Base-by-base conservation (phyloP, 192 early-diverging fungal species). In the Rhizophagus clarus region DNA sequence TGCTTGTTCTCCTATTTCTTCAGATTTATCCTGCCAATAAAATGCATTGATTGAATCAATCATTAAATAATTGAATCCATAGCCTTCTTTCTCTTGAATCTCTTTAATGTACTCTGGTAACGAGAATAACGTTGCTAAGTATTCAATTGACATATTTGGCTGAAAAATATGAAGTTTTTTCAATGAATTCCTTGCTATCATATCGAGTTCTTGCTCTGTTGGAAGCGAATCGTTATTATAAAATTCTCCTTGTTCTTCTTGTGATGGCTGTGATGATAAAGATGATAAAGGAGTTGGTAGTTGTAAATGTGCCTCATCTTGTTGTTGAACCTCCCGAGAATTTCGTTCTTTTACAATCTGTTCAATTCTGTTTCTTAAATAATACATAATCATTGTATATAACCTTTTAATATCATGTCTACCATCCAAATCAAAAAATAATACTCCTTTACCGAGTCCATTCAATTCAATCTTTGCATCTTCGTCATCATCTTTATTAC, bases 381-480 rank as follows among this genome's bases (percentile, higher is more conserved):
- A 32, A 51, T 40, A 14, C 22, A 78, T 22, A 11, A 69, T 78
- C 64, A 66, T 62, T 28, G 62, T 26, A 47, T 78, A 68, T 20
- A 78, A 24, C 29, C 76, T 67, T 68, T 69, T 34, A 20, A 68
- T 69, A 51, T 78, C 45, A n/a, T 40, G 64, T 49, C 34, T 66
- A n/a, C 76, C 76, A 67, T 78, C 76, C 22, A 78, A 40, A 68
- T 78, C 76, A 47, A 78, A 63, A 22, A 78, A 78, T 49, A 78
- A 68, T 20, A 78, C 64, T 31, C 76, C 66, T 47, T 66, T 78
- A 45, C 61, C 76, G 32, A n/a, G 60, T 31, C 76, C 76, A 49
- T 34, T 37, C 22, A 69, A 69, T 40, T 69, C 67, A 34, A 69
- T 69, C 20, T 6, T 37, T 37, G 34, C 3, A 40, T 17, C 10